A percentile compares a stretch with the other conserved stretches of the same genome.
Conservation (phyloP, 2,329 filamentous ascomycete species). For the Aspergillus neoniger region DNA sequence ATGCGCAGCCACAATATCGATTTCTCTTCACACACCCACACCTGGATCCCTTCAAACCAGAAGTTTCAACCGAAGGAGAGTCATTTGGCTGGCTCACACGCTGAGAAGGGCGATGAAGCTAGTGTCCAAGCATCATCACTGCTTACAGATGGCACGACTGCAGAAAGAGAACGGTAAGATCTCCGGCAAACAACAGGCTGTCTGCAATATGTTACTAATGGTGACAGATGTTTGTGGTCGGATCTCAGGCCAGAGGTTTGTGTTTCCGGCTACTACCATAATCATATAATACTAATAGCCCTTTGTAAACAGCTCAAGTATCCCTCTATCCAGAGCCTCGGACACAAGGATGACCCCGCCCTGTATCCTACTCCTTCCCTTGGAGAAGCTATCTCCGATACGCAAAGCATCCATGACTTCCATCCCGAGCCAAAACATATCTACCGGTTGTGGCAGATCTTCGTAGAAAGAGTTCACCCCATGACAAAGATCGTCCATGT, state of each 20-base stretch:
- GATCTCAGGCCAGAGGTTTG: not conserved
- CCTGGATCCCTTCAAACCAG: not conserved
- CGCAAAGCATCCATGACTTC: slow-evolving; percentile 27
- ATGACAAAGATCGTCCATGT: slow-evolving; percentile 66
- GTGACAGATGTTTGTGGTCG: not conserved
- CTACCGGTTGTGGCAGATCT: slow-evolving; percentile 25
- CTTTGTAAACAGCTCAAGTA: not conserved
- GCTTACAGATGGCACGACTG: not conserved
- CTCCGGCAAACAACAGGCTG: not conserved
- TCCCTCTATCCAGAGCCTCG: not conserved
- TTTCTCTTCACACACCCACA: slow-evolving; percentile 48
- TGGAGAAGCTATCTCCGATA: slow-evolving; percentile 55
- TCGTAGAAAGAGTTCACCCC: slow-evolving; percentile 40
- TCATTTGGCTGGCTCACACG: too few species aligned
- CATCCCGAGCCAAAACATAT: slow-evolving; percentile 21
- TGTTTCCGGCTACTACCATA: not conserved
- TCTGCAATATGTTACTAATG: too few species aligned
- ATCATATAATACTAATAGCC: not conserved
- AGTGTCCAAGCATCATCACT: too few species aligned
- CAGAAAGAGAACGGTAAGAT: not conserved
- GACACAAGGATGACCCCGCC: not conserved
- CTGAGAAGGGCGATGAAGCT: too few species aligned
- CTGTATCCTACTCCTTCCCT: not conserved
- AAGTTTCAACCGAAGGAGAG: not conserved
- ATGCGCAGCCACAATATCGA: slow-evolving; percentile 65